These are phyloP conservation scores for Aspergillus arachidicola DNA, from an alignment of 2,329 filamentous ascomycete genomes.

Conservation along the genomic window DNA sequence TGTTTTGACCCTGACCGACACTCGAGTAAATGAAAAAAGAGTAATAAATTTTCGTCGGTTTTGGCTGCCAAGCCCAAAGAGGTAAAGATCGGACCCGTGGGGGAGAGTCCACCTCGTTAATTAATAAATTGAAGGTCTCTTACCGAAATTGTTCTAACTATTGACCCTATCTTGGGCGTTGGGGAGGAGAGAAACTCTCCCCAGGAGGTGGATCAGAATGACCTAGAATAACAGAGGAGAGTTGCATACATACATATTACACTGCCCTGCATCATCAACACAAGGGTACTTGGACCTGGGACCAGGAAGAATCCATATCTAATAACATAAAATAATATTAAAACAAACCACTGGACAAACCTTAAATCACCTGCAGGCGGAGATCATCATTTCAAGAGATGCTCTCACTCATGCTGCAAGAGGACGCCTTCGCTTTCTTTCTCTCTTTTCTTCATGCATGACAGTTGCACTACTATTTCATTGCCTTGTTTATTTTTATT, in stretches of 20 bases:
- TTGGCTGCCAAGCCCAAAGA: constrained; percentile 11
- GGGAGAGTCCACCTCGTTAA: constrained; percentile 13
- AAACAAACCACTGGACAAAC: constrained; percentile 1
- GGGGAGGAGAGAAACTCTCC: neutral
- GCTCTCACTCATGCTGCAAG: neutral
- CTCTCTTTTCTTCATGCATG: neutral
- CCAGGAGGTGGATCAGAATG: neutral
- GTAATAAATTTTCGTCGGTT: neutral
- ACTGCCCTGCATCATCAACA: neutral
- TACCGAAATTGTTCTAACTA: neutral
- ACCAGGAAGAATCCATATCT: neutral
- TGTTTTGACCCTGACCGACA: constrained; percentile 7
- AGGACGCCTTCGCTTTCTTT: neutral
- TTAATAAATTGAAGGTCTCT: neutral
- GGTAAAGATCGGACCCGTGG: constrained; percentile 19
- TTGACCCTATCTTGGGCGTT: neutral
- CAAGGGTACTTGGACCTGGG: neutral
- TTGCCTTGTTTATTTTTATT: neutral
- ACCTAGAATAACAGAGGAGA: neutral
- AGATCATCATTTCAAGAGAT: constrained; percentile 10
- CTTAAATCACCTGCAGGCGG: constrained; percentile 11
- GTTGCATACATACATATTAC: neutral
- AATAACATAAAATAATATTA: neutral
- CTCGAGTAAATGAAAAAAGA: constrained; percentile 1
- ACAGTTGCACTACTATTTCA: neutral